Base-by-base conservation (phyloP, 805 yeast genomes). In the Barnettozyma salicaria region DNA sequence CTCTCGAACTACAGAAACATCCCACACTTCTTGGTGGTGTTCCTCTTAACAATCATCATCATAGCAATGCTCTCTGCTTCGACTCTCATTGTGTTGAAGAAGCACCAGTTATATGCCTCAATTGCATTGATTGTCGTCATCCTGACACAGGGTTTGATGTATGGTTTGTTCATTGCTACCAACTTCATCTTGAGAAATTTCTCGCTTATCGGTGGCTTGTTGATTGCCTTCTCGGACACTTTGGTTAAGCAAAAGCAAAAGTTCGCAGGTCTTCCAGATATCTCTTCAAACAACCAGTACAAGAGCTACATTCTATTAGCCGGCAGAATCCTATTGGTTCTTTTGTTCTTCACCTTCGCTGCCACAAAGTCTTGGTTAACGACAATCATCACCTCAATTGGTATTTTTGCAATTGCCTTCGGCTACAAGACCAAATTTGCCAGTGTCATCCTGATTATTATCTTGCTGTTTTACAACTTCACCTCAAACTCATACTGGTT, bases 351-450 rank as follows among this genome's bases (percentile, higher is more conserved):
- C 46, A 88, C 95, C 3, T 90, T 88, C 58, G 79, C 90, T 16
- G 70, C 87, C 50, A 75, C 86, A 19, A 76, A 83, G 34, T 68
- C 74, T 25, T 86, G 88, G 87, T 56, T 80, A 35, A 64, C 79
- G 19, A 74, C 85, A 41, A 58, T 80, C 20, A 48, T 86, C 19
- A 80, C 85, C 39, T 58, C 86, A 23, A 53, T 84, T 39, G 95
- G 95, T 9, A 71, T 83, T 56, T 67, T 75, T 24, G 76, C 89
- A 40, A 89, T 90, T 43, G 87, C 83, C 18, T 76, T 90, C 47
- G 98, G 98, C 23, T 92, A 78, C 72, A 88, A 87, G 65, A 89
- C 97, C 32, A 87, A 87, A 58, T 75, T 88, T 47, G 80, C 92
- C 22, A 96, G 97, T 1, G 71, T 76, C 16, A 59, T 76, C 34